Evolutionary conservation across 2,329 filamentous ascomycete genomes (phyloP), one percentile per base, ranked within the genome.

Genomic region (Helminthosporium solani): DNA sequence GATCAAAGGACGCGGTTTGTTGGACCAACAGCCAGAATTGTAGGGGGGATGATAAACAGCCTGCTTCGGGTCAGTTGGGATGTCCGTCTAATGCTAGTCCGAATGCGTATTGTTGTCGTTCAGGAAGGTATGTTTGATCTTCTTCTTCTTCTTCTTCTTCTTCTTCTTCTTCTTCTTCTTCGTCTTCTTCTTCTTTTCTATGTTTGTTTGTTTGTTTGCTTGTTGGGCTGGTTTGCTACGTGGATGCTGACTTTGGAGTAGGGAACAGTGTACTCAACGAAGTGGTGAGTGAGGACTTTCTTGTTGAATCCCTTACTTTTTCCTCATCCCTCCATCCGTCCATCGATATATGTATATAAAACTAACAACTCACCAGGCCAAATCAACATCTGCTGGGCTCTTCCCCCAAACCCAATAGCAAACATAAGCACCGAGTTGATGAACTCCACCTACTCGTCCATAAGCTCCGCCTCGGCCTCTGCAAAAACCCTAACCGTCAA

Each of bases 381-480:
- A 43, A 57, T 59, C 41, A 59, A 61, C 40, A 59, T 61, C 14
- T 63, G 60, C 50, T 63, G 58, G 58, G 53, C 49, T 11, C 50
- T 43, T 16, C 19, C 44, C 8, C 21, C 41, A 7, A 59, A 60
- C 39, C 48, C 50, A 5, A 30, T 60, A 18, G 47, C 44, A 14
- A 47, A 46, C 34, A 19, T 57, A 9, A 42, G 50, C 8, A 33
- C 35, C 9, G 46, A 50, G 6, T 19, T 38, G 15, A 27, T 55
- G n/a, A 60, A 60, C 40, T 44, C 49, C 28, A 58, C 53, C 7
- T 60, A 44, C 42, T 52, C 51, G 2, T 61, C 58, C 1, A 49
- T 61, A 9, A 39, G 34, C 16, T 56, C 55, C 2, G 54, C 47
- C 6, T 23, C 33, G 8, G 57, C 58, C 1, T 39, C 42, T 0